Evolutionary conservation across 164 flowering plant genomes (phyloP).

Genomic region (Vitis rotundifolia): DNA sequence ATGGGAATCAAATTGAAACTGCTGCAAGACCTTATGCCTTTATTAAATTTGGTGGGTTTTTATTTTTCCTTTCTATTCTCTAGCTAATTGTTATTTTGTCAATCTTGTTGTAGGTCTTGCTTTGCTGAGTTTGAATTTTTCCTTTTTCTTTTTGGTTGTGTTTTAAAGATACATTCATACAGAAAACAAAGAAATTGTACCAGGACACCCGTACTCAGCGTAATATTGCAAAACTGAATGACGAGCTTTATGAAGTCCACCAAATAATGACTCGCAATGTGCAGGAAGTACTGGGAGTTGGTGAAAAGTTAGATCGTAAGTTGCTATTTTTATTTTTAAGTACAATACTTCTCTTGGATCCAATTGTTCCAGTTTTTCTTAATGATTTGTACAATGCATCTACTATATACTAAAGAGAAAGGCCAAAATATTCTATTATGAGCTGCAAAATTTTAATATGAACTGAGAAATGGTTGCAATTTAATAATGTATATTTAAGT

Average conservation of each 20-base stretch:
- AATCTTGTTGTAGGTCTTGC: neutral
- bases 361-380: neutral
- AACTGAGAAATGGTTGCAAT: no score
- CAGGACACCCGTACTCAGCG: constrained; percentile 87
- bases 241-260: constrained; percentile 94
- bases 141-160: constrained; percentile 7
- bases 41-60: constrained; percentile 73
- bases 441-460: neutral
- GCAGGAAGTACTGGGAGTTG: constrained; percentile 97
- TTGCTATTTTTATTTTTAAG: neutral
- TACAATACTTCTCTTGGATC: no score
- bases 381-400: neutral
- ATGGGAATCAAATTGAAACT: constrained; percentile 88
- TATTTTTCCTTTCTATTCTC: neutral
- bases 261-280: constrained; percentile 98
- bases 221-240: constrained; percentile 84
- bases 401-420: neutral
- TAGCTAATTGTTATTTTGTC: neutral
- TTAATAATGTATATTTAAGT: no score
- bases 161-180: constrained; percentile 79
- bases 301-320: constrained; percentile 96
- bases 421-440: neutral
- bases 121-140: constrained; percentile 10
- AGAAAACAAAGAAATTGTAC: constrained; percentile 86
- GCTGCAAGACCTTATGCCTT: constrained; percentile 96